These are phyloP conservation scores for Kurtzmaniella quercitrusa DNA, from an alignment of 1,139 yeast species.

Conservation along the genomic window DNA sequence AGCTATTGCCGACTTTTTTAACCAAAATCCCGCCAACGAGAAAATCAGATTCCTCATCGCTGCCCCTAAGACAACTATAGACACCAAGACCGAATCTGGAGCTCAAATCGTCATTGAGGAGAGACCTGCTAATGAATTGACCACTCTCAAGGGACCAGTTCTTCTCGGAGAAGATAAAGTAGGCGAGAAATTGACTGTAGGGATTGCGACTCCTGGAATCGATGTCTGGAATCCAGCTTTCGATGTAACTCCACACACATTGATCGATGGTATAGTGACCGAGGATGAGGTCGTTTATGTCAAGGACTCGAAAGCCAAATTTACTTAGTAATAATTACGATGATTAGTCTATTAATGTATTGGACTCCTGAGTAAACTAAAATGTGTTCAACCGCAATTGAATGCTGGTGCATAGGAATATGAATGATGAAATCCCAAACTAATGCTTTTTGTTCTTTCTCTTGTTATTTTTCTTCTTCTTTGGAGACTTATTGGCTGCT, in stretches of 20 bases:
- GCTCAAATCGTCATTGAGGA: constrained; percentile 80
- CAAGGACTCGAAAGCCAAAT: constrained; percentile 40
- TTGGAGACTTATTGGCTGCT: not conserved
- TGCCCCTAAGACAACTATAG: constrained; percentile 92
- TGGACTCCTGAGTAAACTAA: not conserved
- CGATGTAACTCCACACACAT: constrained; percentile 81
- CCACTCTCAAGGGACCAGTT: constrained; percentile 66
- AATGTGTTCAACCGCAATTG: not conserved
- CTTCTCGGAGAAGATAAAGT: constrained; percentile 27
- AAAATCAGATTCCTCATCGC: constrained; percentile 83
- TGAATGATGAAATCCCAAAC: too few species aligned
- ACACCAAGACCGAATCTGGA: constrained; percentile 61
- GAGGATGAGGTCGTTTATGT: constrained; percentile 55
- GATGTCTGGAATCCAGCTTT: constrained; percentile 95
- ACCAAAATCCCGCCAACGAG: constrained; percentile 33
- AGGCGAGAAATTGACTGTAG: constrained; percentile 53
- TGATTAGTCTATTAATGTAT: not conserved
- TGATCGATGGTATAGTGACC: constrained; percentile 86
- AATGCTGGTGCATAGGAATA: too few species aligned
- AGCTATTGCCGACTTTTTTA: constrained; percentile 48
- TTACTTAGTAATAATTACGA: not conserved
- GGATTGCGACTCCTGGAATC: constrained; percentile 82
- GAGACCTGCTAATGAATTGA: constrained; percentile 76
- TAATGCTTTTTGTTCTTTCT: not conserved
- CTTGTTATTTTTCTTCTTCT: constrained; percentile 2